Base-by-base conservation (phyloP, 2,329 filamentous ascomycete species). In the Fusarium equiseti region DNA sequence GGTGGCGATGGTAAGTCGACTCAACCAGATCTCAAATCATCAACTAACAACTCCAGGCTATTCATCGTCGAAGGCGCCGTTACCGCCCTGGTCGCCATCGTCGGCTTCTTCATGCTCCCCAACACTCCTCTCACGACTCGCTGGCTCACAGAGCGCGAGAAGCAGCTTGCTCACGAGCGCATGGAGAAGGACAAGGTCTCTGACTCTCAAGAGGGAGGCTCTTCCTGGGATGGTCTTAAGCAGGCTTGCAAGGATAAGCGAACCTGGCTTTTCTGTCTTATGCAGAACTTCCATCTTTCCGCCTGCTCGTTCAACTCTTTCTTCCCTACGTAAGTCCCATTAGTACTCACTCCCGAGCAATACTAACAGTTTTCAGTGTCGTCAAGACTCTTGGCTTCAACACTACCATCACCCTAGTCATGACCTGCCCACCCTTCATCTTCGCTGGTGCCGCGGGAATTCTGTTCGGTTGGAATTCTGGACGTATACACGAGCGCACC, bases 1-100 rank as follows among this genome's bases (percentile, higher is more conserved):
- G 89, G 10, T 92, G 89, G 89, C 81, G 88, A 29, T 91, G 88
- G 89, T 75, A 57, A 16, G 72, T 43, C 18, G 0, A 6, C 9
- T 0, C 8, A 8, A 27, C 5, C 6, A 24, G 32, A 3, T 6
- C 11, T 6, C 3, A 10, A 3, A 11, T 8, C 8, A 0, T 2
- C 4, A 4, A 31, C 46, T 72, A 45, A 74, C 51, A 13, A 3
- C 6, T 16, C 1, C 5, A 77, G 75, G 75, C 68, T 77, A 3
- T 77, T 77, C 49, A 74, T 77, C 49, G 86, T 92, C 24, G 90
- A 92, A 75, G 90, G 90, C 9, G 81, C 83, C 2, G 83, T 73
- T 1, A 80, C 79, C 1, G 77, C 72, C 2, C 35, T 77, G 3
- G 63, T 80, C 16, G 77, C 78, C 8, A 31, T 79, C 9, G 5